A percentile compares a stretch with the other conserved stretches of the same genome.
These are phyloP conservation scores for Cyclostephanos tholiformis DNA, from an alignment of 108 stramenopile species.

Conservation along the genomic window DNA sequence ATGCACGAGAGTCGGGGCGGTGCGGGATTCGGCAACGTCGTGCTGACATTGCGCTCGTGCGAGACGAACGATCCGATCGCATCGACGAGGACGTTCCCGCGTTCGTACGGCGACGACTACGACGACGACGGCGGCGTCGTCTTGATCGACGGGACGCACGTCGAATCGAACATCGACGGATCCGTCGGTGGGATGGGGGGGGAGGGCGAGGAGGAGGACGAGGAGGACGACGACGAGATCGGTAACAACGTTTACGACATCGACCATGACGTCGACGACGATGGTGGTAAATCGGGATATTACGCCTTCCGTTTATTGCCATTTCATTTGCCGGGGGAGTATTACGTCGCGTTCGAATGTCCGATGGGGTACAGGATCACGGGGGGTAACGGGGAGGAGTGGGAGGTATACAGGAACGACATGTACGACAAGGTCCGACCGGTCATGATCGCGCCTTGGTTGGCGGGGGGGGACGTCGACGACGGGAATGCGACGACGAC, in stretches of 20 bases:
- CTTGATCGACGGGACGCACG: too few species aligned
- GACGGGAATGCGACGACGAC: background rate
- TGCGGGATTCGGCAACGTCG: conserved; percentile 22
- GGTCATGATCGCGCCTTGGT: conserved; percentile 13
- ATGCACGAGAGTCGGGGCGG: conserved; percentile 23
- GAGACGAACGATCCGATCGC: conserved; percentile 7
- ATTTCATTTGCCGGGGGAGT: conserved; percentile 26
- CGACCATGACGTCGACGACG: background rate
- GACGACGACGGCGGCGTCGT: background rate
- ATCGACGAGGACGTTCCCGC: conserved; percentile 26
- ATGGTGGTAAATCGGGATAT: conserved; percentile 17
- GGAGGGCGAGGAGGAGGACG: too few species aligned
- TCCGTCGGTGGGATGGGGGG: conserved; percentile 1
- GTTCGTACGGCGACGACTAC: too few species aligned
- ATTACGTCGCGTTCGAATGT: conserved; percentile 33
- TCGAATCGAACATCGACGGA: too few species aligned
- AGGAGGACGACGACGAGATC: too few species aligned
- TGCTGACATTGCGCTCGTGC: conserved; percentile 9
- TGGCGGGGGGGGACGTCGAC: background rate
- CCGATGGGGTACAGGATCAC: conserved; percentile 22
- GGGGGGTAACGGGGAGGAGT: conserved; percentile 22
- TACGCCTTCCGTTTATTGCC: conserved; percentile 29
- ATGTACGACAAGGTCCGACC: conserved; percentile 29
- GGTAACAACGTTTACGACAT: too few species aligned
- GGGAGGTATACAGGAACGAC: conserved; percentile 31